These are phyloP conservation scores for Biancaea sappan DNA, from an alignment of 306 rosid species.

Conservation along the genomic window DNA sequence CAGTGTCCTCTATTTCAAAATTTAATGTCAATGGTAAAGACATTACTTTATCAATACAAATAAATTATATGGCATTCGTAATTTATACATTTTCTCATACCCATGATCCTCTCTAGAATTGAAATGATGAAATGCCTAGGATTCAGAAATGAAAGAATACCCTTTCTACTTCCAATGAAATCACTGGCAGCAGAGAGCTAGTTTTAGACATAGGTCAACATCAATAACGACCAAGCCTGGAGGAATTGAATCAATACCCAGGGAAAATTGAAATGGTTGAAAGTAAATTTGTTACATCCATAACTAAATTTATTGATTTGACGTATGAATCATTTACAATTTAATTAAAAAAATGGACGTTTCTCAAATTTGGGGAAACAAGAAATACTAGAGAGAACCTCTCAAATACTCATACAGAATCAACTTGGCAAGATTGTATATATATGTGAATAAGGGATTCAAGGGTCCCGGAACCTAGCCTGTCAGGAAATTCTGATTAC, in stretches of 20 bases:
- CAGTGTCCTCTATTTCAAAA: slow-evolving; percentile 45
- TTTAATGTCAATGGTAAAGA: slow-evolving; percentile 39
- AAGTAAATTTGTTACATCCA: not conserved
- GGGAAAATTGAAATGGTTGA: not conserved
- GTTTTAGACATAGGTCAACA: not conserved
- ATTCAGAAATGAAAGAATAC: slow-evolving; percentile 2
- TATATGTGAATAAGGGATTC: slow-evolving; percentile 8
- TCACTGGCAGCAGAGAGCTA: not conserved
- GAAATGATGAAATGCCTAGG: not conserved
- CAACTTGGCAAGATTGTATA: slow-evolving; percentile 8
- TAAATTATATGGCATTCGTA: not conserved
- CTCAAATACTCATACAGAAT: not conserved
- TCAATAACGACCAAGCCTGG: not conserved
- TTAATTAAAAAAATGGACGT: not conserved
- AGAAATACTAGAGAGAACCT: not conserved
- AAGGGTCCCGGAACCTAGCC: not conserved
- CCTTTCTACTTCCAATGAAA: not conserved
- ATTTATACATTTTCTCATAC: not conserved
- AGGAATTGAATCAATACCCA: not conserved
- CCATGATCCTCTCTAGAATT: slow-evolving; percentile 1
- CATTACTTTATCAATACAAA: slow-evolving; percentile 1
- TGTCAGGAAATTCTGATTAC: slow-evolving; percentile 27
- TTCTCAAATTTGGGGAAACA: not conserved
- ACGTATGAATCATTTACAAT: slow-evolving; percentile 3
- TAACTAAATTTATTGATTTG: not conserved